Conservation (phyloP, 768 basidiomycete genomes). For the Mycena albidolilacea region DNA sequence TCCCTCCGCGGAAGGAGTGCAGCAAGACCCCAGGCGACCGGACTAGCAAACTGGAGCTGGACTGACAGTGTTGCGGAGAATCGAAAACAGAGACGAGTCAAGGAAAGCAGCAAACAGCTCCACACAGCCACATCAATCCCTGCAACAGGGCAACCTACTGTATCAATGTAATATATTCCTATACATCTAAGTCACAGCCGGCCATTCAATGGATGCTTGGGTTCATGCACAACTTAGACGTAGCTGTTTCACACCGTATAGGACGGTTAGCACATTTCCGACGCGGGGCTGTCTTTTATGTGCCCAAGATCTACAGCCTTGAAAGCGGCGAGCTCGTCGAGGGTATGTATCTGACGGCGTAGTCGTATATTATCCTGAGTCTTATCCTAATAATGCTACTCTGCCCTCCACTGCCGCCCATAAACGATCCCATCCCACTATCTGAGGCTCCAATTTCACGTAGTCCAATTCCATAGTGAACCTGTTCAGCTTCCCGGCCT, state of each 20-base stretch:
- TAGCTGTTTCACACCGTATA: too few species aligned
- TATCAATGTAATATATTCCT: background rate
- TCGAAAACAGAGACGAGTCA: slow-evolving; percentile 26
- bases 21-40: slow-evolving; percentile 53
- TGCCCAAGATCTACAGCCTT: too few species aligned
- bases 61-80: slow-evolving; percentile 59
- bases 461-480: slow-evolving; percentile 13
- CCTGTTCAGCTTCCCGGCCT: background rate
- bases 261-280: too few species aligned
- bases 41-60: slow-evolving; percentile 47
- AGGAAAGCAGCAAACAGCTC: background rate
- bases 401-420: background rate
- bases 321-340: too few species aligned
- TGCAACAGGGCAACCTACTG: background rate
- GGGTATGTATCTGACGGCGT: too few species aligned
- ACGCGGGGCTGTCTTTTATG: too few species aligned
- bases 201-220: too few species aligned
- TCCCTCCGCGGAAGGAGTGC: slow-evolving; percentile 59
- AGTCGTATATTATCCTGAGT: too few species aligned
- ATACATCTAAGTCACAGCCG: too few species aligned
- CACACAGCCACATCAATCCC: background rate
- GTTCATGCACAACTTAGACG: too few species aligned
- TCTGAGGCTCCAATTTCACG: background rate
- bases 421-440: slow-evolving; percentile 25
- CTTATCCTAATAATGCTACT: too few species aligned